Evolutionary conservation across 805 yeast species (phyloP), one percentile per base, ranked within the genome.

Genomic region (Dipodascus geniculatus): DNA sequence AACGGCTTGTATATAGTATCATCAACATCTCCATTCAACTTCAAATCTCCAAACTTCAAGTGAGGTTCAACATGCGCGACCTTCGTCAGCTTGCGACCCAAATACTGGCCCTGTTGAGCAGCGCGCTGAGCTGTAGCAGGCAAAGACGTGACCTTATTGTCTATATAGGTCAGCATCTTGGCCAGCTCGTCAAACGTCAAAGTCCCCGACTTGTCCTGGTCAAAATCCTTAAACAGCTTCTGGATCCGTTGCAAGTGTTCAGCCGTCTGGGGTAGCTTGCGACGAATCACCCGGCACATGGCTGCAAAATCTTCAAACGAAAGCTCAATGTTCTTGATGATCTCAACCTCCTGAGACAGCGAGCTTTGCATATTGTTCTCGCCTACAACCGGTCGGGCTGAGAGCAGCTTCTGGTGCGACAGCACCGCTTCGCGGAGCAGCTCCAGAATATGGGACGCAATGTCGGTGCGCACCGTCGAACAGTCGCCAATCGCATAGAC

Each of bases 111-210:
- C 66, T 82, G 88, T 65, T 82, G 88, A 57, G 77, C 74, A 2
- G 87, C 87, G 55, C 87, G 73, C 70, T 82, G 88, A 8, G 87
- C 87, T 6, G 87, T 82, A 6, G 87, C 85, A 3, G 88, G 87
- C 59, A 82, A 66, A 1, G 85, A 79, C 3, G 85, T 81, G 55
- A 82, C 79, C 65, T 80, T 78, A 17, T 79, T 72, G 62, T 82
- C 85, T 23, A 81, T 76, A 53, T 77, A 79, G 53, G 74, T 70
- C 57, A 82, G 66, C 56, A 81, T 63, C 14, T 69, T 67, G 24
- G 76, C 68, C 33, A 82, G 71, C 56, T 82, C 82, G 50, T 72
- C 71, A 58, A 80, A 75, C 17, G 74, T 71, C 51, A 83, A 66
- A n/a, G 72, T 68, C 17, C 85, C 85, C 1, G 75, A 63, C 2